Evolutionary conservation across 2,329 filamentous ascomycete species (phyloP).

Genomic region (Epichloe hybrida): DNA sequence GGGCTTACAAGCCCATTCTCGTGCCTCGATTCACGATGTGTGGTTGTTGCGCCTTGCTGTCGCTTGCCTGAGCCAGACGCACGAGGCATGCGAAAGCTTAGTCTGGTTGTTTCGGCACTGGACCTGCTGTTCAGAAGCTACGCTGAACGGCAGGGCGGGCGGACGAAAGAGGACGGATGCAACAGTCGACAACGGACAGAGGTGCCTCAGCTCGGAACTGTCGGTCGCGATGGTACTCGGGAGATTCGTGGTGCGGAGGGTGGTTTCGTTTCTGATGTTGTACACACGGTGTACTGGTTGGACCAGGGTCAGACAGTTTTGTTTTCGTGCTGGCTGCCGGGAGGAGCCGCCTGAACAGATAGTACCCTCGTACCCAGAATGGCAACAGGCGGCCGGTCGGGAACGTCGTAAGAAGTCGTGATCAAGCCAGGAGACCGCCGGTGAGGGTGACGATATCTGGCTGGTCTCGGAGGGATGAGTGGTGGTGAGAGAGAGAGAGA

Average conservation of each 20-base stretch:
- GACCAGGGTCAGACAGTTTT: background rate
- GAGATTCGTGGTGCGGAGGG: background rate
- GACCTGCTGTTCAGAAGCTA: background rate
- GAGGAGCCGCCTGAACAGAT: background rate
- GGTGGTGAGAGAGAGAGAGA: slow-evolving; percentile 1
- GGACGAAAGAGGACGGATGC: background rate
- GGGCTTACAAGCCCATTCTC: slow-evolving; percentile 74
- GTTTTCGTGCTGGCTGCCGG: background rate
- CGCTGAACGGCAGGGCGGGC: background rate
- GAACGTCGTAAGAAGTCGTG: background rate
- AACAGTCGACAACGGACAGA: background rate
- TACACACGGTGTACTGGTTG: background rate
- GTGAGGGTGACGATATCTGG: background rate
- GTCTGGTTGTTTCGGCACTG: background rate
- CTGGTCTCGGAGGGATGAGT: background rate
- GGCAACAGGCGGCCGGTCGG: background rate
- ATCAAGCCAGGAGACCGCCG: background rate
- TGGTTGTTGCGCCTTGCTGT: slow-evolving; percentile 46
- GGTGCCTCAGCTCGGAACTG: background rate
- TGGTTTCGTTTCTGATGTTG: background rate
- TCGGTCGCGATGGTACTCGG: background rate
- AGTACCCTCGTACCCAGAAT: background rate
- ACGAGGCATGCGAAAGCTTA: slow-evolving; percentile 42
- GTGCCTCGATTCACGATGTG: slow-evolving; percentile 61
- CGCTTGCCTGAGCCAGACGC: slow-evolving; percentile 44